phyloP scores from a whole-genome alignment of 805 yeast species.

The Candida tibetensis region DNA sequence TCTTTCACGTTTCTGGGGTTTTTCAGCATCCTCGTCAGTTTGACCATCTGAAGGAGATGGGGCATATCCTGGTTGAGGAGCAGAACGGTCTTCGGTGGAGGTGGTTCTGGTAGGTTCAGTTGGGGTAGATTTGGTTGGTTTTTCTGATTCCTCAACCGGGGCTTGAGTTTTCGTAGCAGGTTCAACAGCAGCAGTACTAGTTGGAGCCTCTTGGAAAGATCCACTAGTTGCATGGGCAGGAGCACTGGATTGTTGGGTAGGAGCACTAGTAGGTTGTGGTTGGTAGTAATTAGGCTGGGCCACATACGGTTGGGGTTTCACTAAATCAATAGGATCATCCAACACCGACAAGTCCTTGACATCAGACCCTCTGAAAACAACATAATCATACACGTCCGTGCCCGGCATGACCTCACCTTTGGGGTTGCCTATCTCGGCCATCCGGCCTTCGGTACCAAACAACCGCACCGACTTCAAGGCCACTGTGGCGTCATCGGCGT shows the following conservation, averaged over 20 bases:
- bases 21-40: background rate
- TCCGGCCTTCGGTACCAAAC: conserved; percentile 90
- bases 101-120: conserved; percentile 15
- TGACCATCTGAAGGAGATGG: conserved; percentile 3
- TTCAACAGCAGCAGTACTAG: conserved; percentile 23
- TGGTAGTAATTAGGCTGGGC: conserved; percentile 10
- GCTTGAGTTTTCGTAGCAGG: conserved; percentile 33
- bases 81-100: conserved; percentile 6
- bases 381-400: conserved; percentile 64
- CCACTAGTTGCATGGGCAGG: conserved; percentile 7
- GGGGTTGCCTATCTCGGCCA: conserved; percentile 54
- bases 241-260: conserved; percentile 1
- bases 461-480: conserved; percentile 76
- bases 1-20: conserved; percentile 8
- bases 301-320: conserved; percentile 49
- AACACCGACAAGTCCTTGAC: conserved; percentile 86
- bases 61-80: conserved; percentile 6
- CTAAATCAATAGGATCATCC: conserved; percentile 65
- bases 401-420: conserved; percentile 70
- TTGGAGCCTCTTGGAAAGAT: conserved; percentile 12
- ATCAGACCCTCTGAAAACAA: conserved; percentile 87
- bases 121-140: conserved; percentile 8
- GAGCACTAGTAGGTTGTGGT: conserved; percentile 6
- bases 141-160: conserved; percentile 6
- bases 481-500: conserved; percentile 88